Evolutionary conservation across 495 filamentous ascomycete genomes (phyloP).

Genomic region (Talaromyces nanjingensis): DNA sequence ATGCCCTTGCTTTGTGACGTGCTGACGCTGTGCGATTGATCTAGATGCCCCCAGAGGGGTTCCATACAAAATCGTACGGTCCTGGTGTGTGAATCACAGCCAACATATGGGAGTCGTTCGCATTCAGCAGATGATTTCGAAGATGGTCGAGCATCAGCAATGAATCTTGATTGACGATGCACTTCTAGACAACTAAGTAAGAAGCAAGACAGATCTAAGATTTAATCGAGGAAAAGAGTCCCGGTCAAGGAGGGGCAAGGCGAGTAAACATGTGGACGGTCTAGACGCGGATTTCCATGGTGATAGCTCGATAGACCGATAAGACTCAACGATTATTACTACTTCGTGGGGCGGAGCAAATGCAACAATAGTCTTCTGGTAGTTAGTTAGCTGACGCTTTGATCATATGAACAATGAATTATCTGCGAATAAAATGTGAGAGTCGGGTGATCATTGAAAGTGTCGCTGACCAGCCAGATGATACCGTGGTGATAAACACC

Average conservation of each 20-base stretch:
- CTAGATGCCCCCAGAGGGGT: conserved; percentile 1
- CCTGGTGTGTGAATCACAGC: not conserved
- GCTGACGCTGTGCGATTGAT: not conserved
- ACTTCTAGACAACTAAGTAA: not conserved
- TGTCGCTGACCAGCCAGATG: not conserved
- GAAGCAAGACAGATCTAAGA: not conserved
- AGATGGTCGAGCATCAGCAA: not conserved
- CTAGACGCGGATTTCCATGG: not conserved
- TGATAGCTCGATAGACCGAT: not conserved
- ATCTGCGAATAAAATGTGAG: not conserved
- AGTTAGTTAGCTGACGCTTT: not conserved
- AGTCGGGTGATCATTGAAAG: not conserved
- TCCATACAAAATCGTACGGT: not conserved
- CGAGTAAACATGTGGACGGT: not conserved
- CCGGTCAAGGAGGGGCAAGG: not conserved
- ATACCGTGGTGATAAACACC: not conserved
- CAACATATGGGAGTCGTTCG: not conserved
- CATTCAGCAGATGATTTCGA: not conserved
- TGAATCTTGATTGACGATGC: not conserved
- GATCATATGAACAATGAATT: not conserved
- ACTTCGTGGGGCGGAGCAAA: not conserved
- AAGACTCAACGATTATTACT: not conserved
- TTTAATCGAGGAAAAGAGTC: not conserved
- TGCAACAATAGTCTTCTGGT: not conserved
- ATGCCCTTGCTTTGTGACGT: not conserved